These are phyloP conservation scores for Penicillium cataractarum DNA, from an alignment of 495 filamentous ascomycete genomes.

Conservation along the genomic window DNA sequence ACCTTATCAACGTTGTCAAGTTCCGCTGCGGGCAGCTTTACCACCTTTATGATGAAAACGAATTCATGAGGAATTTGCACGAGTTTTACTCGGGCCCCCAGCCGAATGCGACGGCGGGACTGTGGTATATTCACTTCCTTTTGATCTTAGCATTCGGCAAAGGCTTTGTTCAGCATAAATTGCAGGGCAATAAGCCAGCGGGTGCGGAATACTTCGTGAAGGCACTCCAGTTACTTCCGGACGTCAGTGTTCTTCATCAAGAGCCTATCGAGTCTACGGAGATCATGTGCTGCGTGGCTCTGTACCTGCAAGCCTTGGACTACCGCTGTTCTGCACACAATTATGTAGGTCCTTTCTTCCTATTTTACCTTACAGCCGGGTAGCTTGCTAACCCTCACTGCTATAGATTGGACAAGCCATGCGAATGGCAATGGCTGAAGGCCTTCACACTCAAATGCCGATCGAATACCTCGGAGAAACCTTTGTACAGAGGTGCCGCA, in stretches of 20 bases:
- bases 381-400: slow-evolving; percentile 1
- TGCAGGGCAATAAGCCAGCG: slow-evolving; percentile 35
- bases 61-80: slow-evolving; percentile 42
- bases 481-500: slow-evolving; percentile 41
- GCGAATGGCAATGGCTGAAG: slow-evolving; percentile 45
- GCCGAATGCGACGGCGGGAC: slow-evolving; percentile 22
- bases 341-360: slow-evolving; percentile 32
- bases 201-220: slow-evolving; percentile 44
- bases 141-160: slow-evolving; percentile 50
- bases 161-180: slow-evolving; percentile 42
- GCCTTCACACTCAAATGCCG: slow-evolving; percentile 50
- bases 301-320: slow-evolving; percentile 48
- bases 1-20: slow-evolving; percentile 48
- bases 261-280: slow-evolving; percentile 43
- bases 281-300: slow-evolving; percentile 46
- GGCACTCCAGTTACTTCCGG: slow-evolving; percentile 45
- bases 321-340: slow-evolving; percentile 41
- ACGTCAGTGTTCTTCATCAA: slow-evolving; percentile 36
- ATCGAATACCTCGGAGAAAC: slow-evolving; percentile 36
- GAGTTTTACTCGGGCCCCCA: slow-evolving; percentile 39
- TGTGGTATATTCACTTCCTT: slow-evolving; percentile 52
- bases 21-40: slow-evolving; percentile 49
- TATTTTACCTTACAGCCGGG: too few species aligned
- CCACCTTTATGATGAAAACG: slow-evolving; percentile 48
- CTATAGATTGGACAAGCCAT: slow-evolving; percentile 48